Conservation (phyloP, 73 alveolate species). For the Durusdinium trenchii region DNA sequence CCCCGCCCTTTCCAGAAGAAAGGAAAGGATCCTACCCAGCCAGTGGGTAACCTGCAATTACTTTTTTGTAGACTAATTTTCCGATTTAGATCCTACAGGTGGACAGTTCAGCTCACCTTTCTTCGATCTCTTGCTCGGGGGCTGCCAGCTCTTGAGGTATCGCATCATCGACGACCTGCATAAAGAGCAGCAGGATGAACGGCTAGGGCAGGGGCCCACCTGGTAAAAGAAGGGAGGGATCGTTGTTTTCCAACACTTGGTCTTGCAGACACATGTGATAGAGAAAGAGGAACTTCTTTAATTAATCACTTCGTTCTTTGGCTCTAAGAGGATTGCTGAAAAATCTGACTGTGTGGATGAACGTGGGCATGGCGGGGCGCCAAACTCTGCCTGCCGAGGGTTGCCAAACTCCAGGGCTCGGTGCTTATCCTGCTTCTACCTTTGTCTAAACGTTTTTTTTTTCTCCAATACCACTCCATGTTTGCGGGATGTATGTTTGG, state of each 20-base stretch:
- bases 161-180: conserved; percentile 83
- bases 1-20: background rate
- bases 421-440: too few relatives aligned
- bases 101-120: background rate
- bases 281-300: background rate
- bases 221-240: background rate
- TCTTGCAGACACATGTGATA: background rate
- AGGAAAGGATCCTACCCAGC: background rate
- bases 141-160: background rate
- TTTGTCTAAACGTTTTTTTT: too few relatives aligned
- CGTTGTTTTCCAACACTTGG: background rate
- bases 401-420: too few relatives aligned
- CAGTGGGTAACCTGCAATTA: background rate
- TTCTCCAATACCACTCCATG: too few relatives aligned
- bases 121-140: background rate
- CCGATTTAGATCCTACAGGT: background rate
- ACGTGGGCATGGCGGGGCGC: too few relatives aligned
- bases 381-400: too few relatives aligned
- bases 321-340: background rate
- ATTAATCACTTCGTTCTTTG: background rate
- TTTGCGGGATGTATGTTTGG: too few relatives aligned
- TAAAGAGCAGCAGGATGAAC: conserved; percentile 68
- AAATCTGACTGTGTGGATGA: background rate
- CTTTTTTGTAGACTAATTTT: background rate
- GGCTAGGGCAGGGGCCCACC: background rate